Evolutionary conservation across 768 basidiomycete species (phyloP).

Genomic region (Naganishia randhawae): DNA sequence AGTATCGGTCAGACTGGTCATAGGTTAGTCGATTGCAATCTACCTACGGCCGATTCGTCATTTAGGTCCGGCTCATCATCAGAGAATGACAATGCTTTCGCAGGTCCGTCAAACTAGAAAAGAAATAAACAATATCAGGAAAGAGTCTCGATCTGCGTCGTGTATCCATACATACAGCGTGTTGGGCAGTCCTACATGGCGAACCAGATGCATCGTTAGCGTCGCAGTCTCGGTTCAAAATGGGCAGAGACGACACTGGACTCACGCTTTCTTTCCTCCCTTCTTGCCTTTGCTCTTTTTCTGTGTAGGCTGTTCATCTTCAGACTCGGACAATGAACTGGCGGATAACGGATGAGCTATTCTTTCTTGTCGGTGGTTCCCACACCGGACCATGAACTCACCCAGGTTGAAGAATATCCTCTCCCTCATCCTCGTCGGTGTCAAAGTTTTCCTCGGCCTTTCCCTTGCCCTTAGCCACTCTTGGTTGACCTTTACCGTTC

Average conservation of each 20-base stretch:
- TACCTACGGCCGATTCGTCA: conserved; percentile 29
- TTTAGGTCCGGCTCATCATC: conserved; percentile 33
- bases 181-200: neutral
- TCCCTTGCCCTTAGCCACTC: conserved; percentile 31
- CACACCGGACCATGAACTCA: neutral
- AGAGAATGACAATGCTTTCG: conserved; percentile 11
- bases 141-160: neutral
- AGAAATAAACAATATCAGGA: neutral
- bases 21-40: neutral
- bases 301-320: conserved; percentile 40
- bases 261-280: conserved; percentile 39
- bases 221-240: neutral
- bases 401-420: conserved; percentile 19
- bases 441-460: conserved; percentile 39
- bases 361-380: neutral
- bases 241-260: neutral
- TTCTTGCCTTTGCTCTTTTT: conserved; percentile 43
- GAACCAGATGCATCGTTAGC: neutral
- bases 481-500: conserved; percentile 29
- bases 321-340: conserved; percentile 38
- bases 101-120: neutral
- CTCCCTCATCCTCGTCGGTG: conserved; percentile 42
- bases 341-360: neutral
- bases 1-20: neutral
- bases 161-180: neutral